Evolutionary conservation across 2,329 filamentous ascomycete species (phyloP).

Genomic region (Colletotrichum sansevieriae): DNA sequence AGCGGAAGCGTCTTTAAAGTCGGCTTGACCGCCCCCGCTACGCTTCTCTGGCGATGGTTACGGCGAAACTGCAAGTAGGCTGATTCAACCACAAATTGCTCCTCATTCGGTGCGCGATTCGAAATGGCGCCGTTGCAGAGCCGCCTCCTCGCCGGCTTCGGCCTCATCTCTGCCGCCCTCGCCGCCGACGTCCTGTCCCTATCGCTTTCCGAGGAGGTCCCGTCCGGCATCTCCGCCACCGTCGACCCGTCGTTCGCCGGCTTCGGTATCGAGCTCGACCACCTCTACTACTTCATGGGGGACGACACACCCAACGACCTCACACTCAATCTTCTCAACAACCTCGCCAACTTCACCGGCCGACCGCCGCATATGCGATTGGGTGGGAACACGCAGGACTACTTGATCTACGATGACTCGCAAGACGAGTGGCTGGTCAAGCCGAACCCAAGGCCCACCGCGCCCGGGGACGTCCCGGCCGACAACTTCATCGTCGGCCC

Average conservation of each 20-base stretch:
- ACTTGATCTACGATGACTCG: slow-evolving; percentile 35
- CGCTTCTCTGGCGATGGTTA: slow-evolving; percentile 22
- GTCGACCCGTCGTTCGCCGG: slow-evolving; percentile 39
- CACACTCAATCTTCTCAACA: slow-evolving; percentile 27
- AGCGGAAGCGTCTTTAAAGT: slow-evolving; percentile 21
- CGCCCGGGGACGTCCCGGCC: slow-evolving; percentile 23
- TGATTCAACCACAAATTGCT: not conserved
- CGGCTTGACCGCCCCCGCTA: slow-evolving; percentile 13
- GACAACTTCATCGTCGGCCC: slow-evolving; percentile 39
- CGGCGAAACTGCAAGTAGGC: slow-evolving; percentile 10
- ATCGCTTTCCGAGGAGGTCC: slow-evolving; percentile 29
- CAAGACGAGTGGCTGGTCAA: slow-evolving; percentile 38
- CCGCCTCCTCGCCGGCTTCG: slow-evolving; percentile 31
- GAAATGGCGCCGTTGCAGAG: slow-evolving; percentile 36
- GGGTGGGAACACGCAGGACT: slow-evolving; percentile 39
- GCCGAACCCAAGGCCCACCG: slow-evolving; percentile 27
- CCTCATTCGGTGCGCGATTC: slow-evolving; percentile 5
- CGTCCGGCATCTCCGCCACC: slow-evolving; percentile 21
- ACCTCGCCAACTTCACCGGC: slow-evolving; percentile 36
- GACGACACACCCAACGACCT: slow-evolving; percentile 37
- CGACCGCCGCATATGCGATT: slow-evolving; percentile 31
- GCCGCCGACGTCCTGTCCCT: slow-evolving; percentile 21
- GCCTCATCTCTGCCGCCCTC: slow-evolving; percentile 24
- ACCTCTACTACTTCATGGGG: slow-evolving; percentile 40
- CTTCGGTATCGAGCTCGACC: slow-evolving; percentile 38